Base-by-base conservation (phyloP, 768 basidiomycete genomes). In the Termitomyces sp. region DNA sequence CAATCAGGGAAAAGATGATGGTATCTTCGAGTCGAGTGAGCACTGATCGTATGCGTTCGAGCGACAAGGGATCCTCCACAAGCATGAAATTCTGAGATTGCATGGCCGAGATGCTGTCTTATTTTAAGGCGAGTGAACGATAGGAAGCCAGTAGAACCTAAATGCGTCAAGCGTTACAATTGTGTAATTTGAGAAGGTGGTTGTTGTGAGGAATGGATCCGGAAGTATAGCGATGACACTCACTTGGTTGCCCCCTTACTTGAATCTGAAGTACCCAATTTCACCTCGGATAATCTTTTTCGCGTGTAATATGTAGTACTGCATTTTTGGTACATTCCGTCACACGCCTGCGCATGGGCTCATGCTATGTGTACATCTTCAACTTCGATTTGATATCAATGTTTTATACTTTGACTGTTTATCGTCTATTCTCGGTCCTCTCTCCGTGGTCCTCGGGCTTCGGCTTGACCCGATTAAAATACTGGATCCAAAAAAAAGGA, bases 1-100 rank as follows among this genome's bases (percentile, higher is more conserved):
- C 97, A 65, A 99, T 99, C 55, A 98, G 81, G 50, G 83, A 86
- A 70, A 99, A 99, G 71, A 98, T 98, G 76, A 99, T 98, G 21
- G 96, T 99, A 64, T 99, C 97, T 68, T 99, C 97, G 23, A 99
- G 83, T 28, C 97, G 83, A 60, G 80, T 85, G 15, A 99, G 78
- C 47, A 94, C 89, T 21, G 85, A 84, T 55, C 97, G 79, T 64
- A 99, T 98, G 58, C 84, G 79, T 47, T 94, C 89, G n/a, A 96
- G 76, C 19, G 88, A 90, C 14, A 98, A 80, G 1, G 94, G 91
- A 67, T 95, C 87, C 60, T 91, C 86, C 38, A 78, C 78, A 60
- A 83, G 75, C 71, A 83, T 82, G 60, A 88, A 90, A 67, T 93
- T 94, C 60, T 83, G 69, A 49, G 75, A 81, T 58, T 80, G 76